Evolutionary conservation across 2,329 filamentous ascomycete genomes (phyloP), one percentile per base, ranked within the genome.

Genomic region (Gnomoniopsis smithogilvyi): DNA sequence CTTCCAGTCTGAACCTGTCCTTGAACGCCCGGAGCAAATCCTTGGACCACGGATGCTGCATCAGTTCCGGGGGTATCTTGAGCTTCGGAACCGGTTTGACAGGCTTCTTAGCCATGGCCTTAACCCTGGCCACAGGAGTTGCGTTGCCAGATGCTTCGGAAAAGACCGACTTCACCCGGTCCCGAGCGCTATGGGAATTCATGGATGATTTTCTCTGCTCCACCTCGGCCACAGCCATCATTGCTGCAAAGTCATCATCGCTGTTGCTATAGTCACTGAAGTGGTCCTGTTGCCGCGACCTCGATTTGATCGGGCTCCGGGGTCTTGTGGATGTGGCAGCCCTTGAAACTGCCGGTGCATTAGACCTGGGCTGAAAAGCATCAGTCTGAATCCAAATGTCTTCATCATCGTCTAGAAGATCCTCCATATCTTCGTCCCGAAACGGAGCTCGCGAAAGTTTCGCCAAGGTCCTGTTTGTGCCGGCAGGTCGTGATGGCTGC

Each of bases 21-120:
- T 89, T 91, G 64, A 99, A 76, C n/a, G 87, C 90, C 56, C 79
- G 81, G 64, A 88, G 89, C 24, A 99, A 90, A 66, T 98, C 93
- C 47, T 83, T 80, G 17, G 93, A 97, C 95, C 96, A 99, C 4
- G 86, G 79, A 67, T 88, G 81, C 51, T 82, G 80, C 81, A 90
- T 88, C 66, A 83, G 71, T 54, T 82, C 77, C 1, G 78, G 70
- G 1, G 80, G 77, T 24, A 84, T 74, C 0, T 69, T 67, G 0
- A 72, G 62, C 55, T 72, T 74, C 2, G 67, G 62, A 21, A 68
- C 68, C 12, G 67, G 62, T 17, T 67, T 67, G 10, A 65, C 63
- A 6, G 56, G 55, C 14, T 66, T 74, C 51, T 70, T 73, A n/a
- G 68, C 66, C 8, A 63, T 43, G 59, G 66, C 60, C 61, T 67